phyloP scores from a whole-genome alignment of 2,329 filamentous ascomycete species.

The Sporothrix brasiliensis region DNA sequence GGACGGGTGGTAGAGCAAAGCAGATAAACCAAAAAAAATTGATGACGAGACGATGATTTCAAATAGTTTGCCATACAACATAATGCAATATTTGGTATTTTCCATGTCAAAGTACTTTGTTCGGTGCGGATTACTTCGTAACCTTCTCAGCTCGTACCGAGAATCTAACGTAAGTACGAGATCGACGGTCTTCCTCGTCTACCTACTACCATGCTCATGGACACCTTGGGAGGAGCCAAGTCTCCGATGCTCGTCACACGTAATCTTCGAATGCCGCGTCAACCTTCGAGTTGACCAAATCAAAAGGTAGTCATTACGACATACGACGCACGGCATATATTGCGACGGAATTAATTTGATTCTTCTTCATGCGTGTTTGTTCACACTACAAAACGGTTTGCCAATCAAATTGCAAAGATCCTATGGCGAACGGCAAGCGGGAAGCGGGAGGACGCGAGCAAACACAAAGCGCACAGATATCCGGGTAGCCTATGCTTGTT shows the following conservation, averaged over 20 bases:
- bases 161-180: neutral
- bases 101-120: neutral
- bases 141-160: neutral
- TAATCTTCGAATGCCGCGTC: neutral
- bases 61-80: conserved; percentile 8
- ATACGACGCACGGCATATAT: neutral
- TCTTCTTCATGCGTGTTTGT: neutral
- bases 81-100: neutral
- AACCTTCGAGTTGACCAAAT: neutral
- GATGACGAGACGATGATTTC: neutral
- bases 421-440: neutral
- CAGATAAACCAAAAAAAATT: neutral
- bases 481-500: conserved; percentile 13
- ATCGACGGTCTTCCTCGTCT: neutral
- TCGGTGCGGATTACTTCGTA: no score
- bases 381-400: neutral
- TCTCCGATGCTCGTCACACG: neutral
- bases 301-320: no score
- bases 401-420: neutral
- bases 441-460: neutral
- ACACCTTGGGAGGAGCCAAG: neutral
- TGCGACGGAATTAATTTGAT: neutral
- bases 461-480: neutral
- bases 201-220: neutral
- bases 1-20: conserved; percentile 61